These are phyloP conservation scores for Ascomycota sp. DNA, from an alignment of 2,329 filamentous ascomycete species.

Conservation along the genomic window DNA sequence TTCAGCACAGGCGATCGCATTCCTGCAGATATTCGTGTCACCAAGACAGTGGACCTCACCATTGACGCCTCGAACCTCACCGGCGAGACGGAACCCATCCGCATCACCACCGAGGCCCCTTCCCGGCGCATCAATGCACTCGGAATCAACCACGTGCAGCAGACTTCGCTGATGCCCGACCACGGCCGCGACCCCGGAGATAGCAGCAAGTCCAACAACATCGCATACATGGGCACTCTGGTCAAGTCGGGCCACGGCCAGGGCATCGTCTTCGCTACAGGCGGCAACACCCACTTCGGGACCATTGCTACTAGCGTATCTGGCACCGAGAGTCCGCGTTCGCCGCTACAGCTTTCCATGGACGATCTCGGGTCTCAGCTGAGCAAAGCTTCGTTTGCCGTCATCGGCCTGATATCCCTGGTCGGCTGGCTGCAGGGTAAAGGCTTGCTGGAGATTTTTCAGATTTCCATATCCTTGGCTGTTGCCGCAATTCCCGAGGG, in stretches of 20 bases:
- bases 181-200: conserved; percentile 35
- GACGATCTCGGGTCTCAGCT: conserved; percentile 90
- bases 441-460: conserved; percentile 81
- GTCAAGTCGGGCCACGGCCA: conserved; percentile 90
- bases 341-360: conserved; percentile 89
- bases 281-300: conserved; percentile 83
- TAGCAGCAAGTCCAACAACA: conserved; percentile 62
- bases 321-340: conserved; percentile 86
- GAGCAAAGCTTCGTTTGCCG: conserved; percentile 87
- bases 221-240: conserved; percentile 94
- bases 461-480: conserved; percentile 88
- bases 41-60: conserved; percentile 68
- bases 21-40: conserved; percentile 88
- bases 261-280: conserved; percentile 92
- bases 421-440: conserved; percentile 83
- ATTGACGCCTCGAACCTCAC: conserved; percentile 96
- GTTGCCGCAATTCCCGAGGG: conserved; percentile 94
- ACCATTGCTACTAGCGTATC: conserved; percentile 88
- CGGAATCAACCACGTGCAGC: conserved; percentile 10
- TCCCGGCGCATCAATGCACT: conserved; percentile 10
- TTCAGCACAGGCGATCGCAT: conserved; percentile 95
- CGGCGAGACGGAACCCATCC: conserved; percentile 85
- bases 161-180: conserved; percentile 22
- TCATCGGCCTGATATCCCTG: conserved; percentile 82
- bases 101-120: conserved; percentile 47